phyloP scores from a whole-genome alignment of 768 basidiomycete genomes.

The Lentinula aciculospora region DNA sequence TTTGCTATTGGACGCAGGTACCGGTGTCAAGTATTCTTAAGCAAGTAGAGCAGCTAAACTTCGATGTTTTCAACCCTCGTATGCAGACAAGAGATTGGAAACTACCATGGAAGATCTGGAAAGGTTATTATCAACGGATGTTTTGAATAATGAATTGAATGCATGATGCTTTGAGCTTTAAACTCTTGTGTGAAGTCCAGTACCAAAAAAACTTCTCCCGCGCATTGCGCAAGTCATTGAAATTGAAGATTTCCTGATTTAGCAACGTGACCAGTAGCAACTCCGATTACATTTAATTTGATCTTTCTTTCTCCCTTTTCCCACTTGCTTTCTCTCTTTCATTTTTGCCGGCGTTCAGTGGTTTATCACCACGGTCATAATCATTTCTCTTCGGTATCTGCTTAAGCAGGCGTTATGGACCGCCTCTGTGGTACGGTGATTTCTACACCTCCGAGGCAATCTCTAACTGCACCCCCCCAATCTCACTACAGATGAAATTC shows the following conservation, averaged over 20 bases:
- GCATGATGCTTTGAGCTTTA: background rate
- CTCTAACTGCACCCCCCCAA: background rate
- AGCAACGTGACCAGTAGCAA: background rate
- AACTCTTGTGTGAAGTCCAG: background rate
- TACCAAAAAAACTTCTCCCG: background rate
- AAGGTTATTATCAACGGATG: slow-evolving; percentile 31
- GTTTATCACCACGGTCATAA: background rate
- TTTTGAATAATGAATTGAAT: slow-evolving; percentile 24
- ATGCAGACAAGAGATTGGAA: slow-evolving; percentile 70
- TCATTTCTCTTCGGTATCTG: background rate
- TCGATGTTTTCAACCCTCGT: slow-evolving; percentile 63
- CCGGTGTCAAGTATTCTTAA: slow-evolving; percentile 61
- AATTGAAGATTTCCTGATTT: background rate
- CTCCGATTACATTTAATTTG: background rate
- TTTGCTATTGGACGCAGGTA: slow-evolving; percentile 35
- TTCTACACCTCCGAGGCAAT: slow-evolving; percentile 7
- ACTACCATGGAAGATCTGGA: slow-evolving; percentile 60
- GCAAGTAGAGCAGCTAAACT: slow-evolving; percentile 62
- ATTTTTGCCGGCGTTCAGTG: background rate
- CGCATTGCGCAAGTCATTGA: background rate
- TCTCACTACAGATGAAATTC: slow-evolving; percentile 46
- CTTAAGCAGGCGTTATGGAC: slow-evolving; percentile 17
- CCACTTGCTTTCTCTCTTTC: slow-evolving; percentile 12
- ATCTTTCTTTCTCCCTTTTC: slow-evolving; percentile 1
- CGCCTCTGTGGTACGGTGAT: background rate